Percentiles rank a stretch among this genome's conserved stretches.
phyloP scores from a whole-genome alignment of 2,329 filamentous ascomycete species.

The Pyrenochaeta sp. region DNA sequence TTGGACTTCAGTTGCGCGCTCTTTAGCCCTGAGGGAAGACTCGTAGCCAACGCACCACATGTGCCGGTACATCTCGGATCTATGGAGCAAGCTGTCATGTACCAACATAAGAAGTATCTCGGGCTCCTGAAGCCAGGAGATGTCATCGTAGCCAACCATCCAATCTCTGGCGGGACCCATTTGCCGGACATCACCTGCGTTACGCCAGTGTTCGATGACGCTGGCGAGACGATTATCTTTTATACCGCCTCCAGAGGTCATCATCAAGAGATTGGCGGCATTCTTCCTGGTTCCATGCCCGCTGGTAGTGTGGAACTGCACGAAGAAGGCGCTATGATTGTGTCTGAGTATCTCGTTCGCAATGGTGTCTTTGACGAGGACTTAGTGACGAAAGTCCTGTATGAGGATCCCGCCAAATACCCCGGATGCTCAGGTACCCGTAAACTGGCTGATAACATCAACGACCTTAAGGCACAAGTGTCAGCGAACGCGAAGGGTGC shows the following conservation, averaged over 20 bases:
- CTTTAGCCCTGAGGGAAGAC: conserved; percentile 26
- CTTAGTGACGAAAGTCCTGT: conserved; percentile 34
- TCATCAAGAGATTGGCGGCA: conserved; percentile 40
- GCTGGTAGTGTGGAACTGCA: conserved; percentile 56
- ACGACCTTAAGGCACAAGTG: conserved; percentile 47
- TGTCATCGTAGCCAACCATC: conserved; percentile 38
- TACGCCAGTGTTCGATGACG: conserved; percentile 34
- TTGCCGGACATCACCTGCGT: conserved; percentile 38
- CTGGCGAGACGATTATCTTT: conserved; percentile 28
- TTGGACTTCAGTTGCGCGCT: conserved; percentile 36
- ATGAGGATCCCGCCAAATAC: conserved; percentile 33
- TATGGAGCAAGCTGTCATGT: conserved; percentile 35
- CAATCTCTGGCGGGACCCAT: conserved; percentile 36
- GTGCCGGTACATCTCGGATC: conserved; percentile 34
- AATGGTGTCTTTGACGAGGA: conserved; percentile 48
- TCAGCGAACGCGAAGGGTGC: conserved; percentile 46
- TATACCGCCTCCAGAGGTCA: conserved; percentile 38
- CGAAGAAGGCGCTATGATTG: conserved; percentile 57
- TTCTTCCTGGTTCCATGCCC: conserved; percentile 46
- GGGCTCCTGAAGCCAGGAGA: conserved; percentile 32
- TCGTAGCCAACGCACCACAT: conserved; percentile 38
- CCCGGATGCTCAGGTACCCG: conserved; percentile 43
- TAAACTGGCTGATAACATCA: conserved; percentile 43
- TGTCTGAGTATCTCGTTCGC: conserved; percentile 49
- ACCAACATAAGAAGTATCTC: conserved; percentile 29